Conservation (phyloP, 805 yeast genomes). For the Saturnispora gosingensis region DNA sequence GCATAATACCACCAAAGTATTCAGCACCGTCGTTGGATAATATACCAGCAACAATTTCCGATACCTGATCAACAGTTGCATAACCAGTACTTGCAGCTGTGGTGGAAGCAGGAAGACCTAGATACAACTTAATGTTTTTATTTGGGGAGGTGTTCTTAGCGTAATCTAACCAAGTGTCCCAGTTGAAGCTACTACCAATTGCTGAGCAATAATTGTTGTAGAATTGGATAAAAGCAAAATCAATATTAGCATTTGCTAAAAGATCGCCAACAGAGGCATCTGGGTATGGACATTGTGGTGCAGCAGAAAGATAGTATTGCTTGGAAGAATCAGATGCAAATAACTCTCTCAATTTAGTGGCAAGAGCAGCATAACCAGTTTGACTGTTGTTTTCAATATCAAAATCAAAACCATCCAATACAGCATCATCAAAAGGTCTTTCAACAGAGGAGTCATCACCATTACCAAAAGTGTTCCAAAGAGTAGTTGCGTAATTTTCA, state of each 20-base stretch:
- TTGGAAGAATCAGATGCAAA: constrained; percentile 37
- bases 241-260: constrained; percentile 47
- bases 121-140: constrained; percentile 53
- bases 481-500: constrained; percentile 44
- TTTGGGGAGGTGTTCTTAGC: constrained; percentile 57
- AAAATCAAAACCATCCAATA: constrained; percentile 76
- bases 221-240: constrained; percentile 80
- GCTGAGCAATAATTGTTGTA: constrained; percentile 76
- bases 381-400: constrained; percentile 57
- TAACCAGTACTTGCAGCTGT: constrained; percentile 53
- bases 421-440: constrained; percentile 60
- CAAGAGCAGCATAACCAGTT: constrained; percentile 61
- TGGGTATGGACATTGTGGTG: constrained; percentile 89
- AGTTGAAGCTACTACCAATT: constrained; percentile 39
- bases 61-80: constrained; percentile 33
- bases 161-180: constrained; percentile 62
- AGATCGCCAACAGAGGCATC: constrained; percentile 47
- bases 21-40: constrained; percentile 21
- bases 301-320: constrained; percentile 69
- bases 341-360: constrained; percentile 35
- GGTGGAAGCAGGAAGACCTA: constrained; percentile 60
- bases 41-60: constrained; percentile 24
- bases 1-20: constrained; percentile 62
- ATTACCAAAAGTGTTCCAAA: constrained; percentile 57
- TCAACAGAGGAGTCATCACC: constrained; percentile 34